These are phyloP conservation scores for Davidsoniella virescens DNA, from an alignment of 2,329 filamentous ascomycete genomes.

Conservation along the genomic window DNA sequence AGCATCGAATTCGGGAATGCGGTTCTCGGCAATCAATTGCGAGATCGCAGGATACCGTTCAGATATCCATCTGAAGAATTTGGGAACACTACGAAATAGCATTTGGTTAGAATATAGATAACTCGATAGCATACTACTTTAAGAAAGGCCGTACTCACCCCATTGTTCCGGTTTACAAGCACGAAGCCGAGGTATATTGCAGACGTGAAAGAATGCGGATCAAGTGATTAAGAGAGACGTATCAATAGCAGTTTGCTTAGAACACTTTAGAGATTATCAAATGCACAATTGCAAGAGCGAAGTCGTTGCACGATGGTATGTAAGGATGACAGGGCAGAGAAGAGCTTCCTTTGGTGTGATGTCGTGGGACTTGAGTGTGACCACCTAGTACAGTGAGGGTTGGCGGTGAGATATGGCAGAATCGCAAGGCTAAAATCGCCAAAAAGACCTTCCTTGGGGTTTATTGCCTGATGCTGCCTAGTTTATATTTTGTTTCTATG, in stretches of 20 bases:
- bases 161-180: not conserved
- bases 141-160: not conserved
- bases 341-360: conserved; percentile 1
- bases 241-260: conserved; percentile 10
- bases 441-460: not conserved
- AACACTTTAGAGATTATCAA: conserved; percentile 13
- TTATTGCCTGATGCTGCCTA: too few species aligned
- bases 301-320: not conserved
- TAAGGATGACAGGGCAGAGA: conserved; percentile 1
- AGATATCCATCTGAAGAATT: conserved; percentile 98
- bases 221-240: conserved; percentile 8
- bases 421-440: conserved; percentile 1
- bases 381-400: not conserved
- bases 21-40: conserved; percentile 94
- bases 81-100: conserved; percentile 42
- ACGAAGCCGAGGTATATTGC: not conserved
- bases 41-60: conserved; percentile 98
- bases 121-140: not conserved
- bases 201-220: conserved; percentile 8
- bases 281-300: not conserved
- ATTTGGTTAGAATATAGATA: not conserved
- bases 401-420: conserved; percentile 9
- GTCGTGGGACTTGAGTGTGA: conserved; percentile 2
- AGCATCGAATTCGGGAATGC: conserved; percentile 97
- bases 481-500: too few species aligned